Percentiles rank a stretch among this genome's conserved stretches.
Conservation (phyloP, 2,329 filamentous ascomycete genomes). For the Fusarium albidum region DNA sequence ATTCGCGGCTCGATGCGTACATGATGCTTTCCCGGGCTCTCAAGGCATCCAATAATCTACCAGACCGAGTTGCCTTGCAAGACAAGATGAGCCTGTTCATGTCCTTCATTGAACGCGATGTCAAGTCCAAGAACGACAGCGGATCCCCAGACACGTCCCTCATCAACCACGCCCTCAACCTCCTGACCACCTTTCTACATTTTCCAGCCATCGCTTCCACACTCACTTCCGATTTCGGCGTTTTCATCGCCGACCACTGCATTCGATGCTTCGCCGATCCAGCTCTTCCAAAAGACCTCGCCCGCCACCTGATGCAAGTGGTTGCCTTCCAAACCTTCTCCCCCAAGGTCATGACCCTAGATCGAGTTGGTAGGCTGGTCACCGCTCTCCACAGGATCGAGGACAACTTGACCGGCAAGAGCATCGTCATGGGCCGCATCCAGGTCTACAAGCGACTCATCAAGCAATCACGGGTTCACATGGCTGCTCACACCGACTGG, state of each 20-base stretch:
- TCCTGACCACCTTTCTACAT: slow-evolving; percentile 80
- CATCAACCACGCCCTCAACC: slow-evolving; percentile 77
- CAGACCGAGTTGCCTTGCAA: slow-evolving; percentile 75
- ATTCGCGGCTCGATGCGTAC: slow-evolving; percentile 85
- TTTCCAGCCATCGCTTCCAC: slow-evolving; percentile 74
- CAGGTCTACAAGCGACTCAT: slow-evolving; percentile 81
- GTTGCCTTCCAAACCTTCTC: slow-evolving; percentile 83
- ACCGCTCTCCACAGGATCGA: slow-evolving; percentile 76
- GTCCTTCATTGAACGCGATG: slow-evolving; percentile 85
- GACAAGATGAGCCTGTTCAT: slow-evolving; percentile 80
- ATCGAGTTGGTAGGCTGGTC: slow-evolving; percentile 76
- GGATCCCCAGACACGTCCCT: slow-evolving; percentile 72
- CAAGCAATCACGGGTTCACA: slow-evolving; percentile 72
- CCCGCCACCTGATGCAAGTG: slow-evolving; percentile 81
- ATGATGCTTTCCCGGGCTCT: slow-evolving; percentile 78
- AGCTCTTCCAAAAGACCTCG: slow-evolving; percentile 76
- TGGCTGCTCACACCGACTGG: slow-evolving; percentile 80
- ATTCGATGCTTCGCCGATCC: slow-evolving; percentile 76
- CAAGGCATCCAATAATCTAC: slow-evolving; percentile 83
- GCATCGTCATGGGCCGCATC: slow-evolving; percentile 79
- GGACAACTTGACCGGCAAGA: slow-evolving; percentile 78
- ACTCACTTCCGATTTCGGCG: slow-evolving; percentile 79
- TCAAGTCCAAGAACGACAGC: slow-evolving; percentile 67
- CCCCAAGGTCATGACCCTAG: slow-evolving; percentile 74
- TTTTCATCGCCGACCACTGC: slow-evolving; percentile 82